A percentile compares a stretch with the other conserved stretches of the same genome.
These are phyloP conservation scores for Pleurotus djamor DNA, from an alignment of 768 basidiomycete genomes.

Conservation along the genomic window DNA sequence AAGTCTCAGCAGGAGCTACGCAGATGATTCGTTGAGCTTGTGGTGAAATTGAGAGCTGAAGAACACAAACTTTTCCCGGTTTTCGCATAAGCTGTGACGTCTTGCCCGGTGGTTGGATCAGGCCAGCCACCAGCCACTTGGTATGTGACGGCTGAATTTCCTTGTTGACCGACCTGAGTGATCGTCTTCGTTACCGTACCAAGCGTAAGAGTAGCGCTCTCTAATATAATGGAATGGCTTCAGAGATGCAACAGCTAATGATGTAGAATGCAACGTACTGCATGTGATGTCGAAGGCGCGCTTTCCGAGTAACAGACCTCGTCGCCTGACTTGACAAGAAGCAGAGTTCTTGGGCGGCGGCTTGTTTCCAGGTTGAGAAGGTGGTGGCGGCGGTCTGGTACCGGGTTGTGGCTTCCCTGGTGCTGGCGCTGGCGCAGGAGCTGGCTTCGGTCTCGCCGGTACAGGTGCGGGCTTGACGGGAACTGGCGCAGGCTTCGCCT, in stretches of 20 bases:
- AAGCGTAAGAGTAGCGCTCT: neutral
- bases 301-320: neutral
- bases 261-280: neutral
- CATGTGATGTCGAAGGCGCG: neutral
- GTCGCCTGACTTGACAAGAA: neutral
- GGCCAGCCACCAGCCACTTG: neutral
- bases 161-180: neutral
- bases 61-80: neutral
- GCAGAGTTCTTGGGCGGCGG: neutral
- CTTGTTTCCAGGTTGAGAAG: neutral
- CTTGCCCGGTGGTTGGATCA: neutral
- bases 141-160: neutral
- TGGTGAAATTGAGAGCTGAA: neutral
- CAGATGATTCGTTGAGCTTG: too few species aligned
- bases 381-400: too few species aligned
- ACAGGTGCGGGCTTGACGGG: too few species aligned
- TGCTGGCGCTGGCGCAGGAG: too few species aligned
- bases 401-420: too few species aligned
- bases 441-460: too few species aligned
- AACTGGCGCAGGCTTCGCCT: too few species aligned
- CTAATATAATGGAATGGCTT: neutral
- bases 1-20: neutral
- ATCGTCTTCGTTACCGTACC: neutral
- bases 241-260: too few species aligned
- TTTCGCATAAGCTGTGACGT: neutral